Conservation (phyloP, 164 flowering plant species). For the Aristolochia fimbriata region DNA sequence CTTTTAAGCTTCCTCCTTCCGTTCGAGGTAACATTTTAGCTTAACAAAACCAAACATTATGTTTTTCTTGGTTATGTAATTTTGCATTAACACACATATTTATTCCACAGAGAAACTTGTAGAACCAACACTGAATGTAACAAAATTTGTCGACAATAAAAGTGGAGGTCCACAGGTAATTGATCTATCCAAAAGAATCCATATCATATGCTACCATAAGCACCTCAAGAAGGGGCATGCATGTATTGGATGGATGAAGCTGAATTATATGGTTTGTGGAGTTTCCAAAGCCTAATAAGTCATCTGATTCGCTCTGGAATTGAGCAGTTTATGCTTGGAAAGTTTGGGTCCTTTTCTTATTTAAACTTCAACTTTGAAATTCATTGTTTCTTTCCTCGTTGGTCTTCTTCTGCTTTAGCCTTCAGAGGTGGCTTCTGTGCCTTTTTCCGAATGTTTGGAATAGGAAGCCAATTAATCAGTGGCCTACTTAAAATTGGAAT, state of each 20-base stretch:
- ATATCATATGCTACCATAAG: too few relatives aligned
- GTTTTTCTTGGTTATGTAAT: background rate
- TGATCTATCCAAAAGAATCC: too few relatives aligned
- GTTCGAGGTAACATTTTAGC: constrained; percentile 16
- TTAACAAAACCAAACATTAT: background rate
- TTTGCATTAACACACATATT: background rate
- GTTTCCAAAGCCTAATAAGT: background rate
- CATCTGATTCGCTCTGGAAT: constrained; percentile 1
- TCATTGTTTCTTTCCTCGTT: constrained; percentile 2
- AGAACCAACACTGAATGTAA: background rate
- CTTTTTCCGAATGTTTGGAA: background rate
- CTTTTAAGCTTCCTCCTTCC: constrained; percentile 31
- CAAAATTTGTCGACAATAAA: background rate
- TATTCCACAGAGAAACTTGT: background rate
- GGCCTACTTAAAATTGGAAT: too few relatives aligned
- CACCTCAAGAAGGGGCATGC: too few relatives aligned
- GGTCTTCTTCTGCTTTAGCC: constrained; percentile 2
- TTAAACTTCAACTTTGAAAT: constrained; percentile 4
- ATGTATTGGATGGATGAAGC: background rate
- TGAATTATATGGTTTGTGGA: background rate
- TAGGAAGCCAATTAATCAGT: background rate
- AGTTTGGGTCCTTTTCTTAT: background rate
- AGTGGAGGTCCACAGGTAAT: background rate
- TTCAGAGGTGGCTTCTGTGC: background rate
- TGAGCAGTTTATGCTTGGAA: constrained; percentile 8